Evolutionary conservation across 2,329 filamentous ascomycete genomes (phyloP).

Genomic region (Aspergillus intermedius): DNA sequence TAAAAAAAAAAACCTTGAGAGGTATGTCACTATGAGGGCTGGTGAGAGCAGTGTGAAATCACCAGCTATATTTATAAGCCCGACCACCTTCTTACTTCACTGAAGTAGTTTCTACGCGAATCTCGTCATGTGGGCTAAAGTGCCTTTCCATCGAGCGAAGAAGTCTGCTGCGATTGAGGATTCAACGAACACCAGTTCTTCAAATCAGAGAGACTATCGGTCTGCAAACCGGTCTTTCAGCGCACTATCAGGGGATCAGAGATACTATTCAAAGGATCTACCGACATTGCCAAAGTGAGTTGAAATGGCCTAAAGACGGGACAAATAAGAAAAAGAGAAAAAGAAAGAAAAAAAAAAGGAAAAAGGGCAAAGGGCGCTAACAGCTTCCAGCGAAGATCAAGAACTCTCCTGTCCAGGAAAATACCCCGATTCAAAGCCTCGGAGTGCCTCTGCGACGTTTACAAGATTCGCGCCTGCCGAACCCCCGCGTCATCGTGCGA

Average conservation of each 20-base stretch:
- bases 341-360: no score
- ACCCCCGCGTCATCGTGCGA: background rate
- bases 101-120: background rate
- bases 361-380: background rate
- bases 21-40: constrained; percentile 1
- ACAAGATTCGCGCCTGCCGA: background rate
- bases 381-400: background rate
- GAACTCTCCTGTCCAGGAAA: background rate
- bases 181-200: constrained; percentile 40
- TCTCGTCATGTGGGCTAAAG: constrained; percentile 50
- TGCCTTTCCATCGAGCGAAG: constrained; percentile 39
- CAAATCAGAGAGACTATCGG: constrained; percentile 41
- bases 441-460: background rate
- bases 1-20: background rate
- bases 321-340: background rate
- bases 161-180: constrained; percentile 42
- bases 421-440: background rate
- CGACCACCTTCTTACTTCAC: background rate
- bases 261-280: constrained; percentile 23
- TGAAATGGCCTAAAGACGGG: background rate
- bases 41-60: background rate
- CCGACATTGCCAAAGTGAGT: constrained; percentile 37
- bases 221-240: constrained; percentile 20
- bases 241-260: constrained; percentile 16
- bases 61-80: background rate